phyloP scores from a whole-genome alignment of 1,139 yeast genomes.

The Komagataea norvegica region DNA sequence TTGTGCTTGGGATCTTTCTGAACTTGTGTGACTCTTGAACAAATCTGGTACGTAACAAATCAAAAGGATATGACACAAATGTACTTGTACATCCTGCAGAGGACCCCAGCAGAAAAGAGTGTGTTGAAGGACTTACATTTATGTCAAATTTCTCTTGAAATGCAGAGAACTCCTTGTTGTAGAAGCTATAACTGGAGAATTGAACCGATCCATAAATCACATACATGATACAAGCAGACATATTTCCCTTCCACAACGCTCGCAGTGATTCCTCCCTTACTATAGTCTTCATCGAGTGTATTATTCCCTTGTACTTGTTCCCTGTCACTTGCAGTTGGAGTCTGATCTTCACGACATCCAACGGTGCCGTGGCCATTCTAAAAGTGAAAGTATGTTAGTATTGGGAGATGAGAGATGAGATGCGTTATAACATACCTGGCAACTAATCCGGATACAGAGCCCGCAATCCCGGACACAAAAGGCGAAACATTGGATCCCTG shows the following conservation, averaged over 20 bases:
- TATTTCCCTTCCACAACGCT: constrained; percentile 91
- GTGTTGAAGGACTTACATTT: constrained; percentile 37
- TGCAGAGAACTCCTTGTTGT: constrained; percentile 41
- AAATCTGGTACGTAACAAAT: constrained; percentile 74
- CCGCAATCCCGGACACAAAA: constrained; percentile 50
- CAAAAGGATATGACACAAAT: constrained; percentile 77
- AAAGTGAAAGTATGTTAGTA: constrained; percentile 3
- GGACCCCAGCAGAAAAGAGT: constrained; percentile 64
- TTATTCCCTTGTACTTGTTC: constrained; percentile 32
- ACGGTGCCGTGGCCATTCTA: constrained; percentile 76
- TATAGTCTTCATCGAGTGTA: constrained; percentile 35
- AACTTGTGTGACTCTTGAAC: constrained; percentile 55
- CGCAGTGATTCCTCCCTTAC: constrained; percentile 47
- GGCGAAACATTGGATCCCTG: constrained; percentile 47
- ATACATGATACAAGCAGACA: constrained; percentile 87
- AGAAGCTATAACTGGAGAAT: constrained; percentile 63
- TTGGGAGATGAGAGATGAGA: neutral
- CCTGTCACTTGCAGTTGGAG: constrained; percentile 52
- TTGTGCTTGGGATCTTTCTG: constrained; percentile 41
- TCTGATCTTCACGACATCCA: constrained; percentile 85
- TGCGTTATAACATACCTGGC: constrained; percentile 38
- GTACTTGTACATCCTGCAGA: constrained; percentile 77
- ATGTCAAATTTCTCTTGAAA: constrained; percentile 29
- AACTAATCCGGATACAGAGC: constrained; percentile 66
- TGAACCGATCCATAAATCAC: constrained; percentile 81